phyloP scores from a whole-genome alignment of 177 flowering plant genomes.

The Vitis hybrid region DNA sequence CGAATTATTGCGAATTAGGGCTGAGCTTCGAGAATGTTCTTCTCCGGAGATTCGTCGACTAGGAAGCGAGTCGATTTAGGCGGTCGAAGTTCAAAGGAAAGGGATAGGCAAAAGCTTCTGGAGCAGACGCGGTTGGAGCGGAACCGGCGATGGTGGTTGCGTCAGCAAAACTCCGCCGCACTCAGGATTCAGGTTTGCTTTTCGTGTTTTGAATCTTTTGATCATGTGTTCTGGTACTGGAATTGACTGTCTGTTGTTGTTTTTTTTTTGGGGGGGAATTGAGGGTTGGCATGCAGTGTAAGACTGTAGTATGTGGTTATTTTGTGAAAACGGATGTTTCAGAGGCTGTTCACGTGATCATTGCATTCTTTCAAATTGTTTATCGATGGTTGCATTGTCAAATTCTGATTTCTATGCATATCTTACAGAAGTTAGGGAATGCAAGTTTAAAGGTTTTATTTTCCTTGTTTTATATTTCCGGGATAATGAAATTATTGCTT shows the following conservation, averaged over 20 bases:
- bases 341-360: too few relatives aligned
- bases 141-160: constrained; percentile 50
- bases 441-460: too few relatives aligned
- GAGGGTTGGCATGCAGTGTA: too few relatives aligned
- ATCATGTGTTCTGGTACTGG: background rate
- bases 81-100: constrained; percentile 88
- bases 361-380: too few relatives aligned
- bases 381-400: too few relatives aligned
- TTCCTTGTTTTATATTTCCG: too few relatives aligned
- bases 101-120: constrained; percentile 83
- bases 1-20: constrained; percentile 1
- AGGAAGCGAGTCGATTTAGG: constrained; percentile 95
- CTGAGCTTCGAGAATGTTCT: constrained; percentile 47
- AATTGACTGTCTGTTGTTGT: background rate
- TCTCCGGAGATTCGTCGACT: constrained; percentile 78
- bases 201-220: background rate
- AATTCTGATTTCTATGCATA: too few relatives aligned
- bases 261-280: too few relatives aligned
- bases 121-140: constrained; percentile 85
- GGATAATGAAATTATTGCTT: too few relatives aligned
- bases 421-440: too few relatives aligned
- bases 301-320: too few relatives aligned
- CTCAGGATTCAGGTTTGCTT: constrained; percentile 72
- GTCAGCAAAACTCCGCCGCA: constrained; percentile 77
- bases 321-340: too few relatives aligned